Evolutionary conservation across 192 early-diverging fungal species (phyloP).

Genomic region (Coemansia sp.): DNA sequence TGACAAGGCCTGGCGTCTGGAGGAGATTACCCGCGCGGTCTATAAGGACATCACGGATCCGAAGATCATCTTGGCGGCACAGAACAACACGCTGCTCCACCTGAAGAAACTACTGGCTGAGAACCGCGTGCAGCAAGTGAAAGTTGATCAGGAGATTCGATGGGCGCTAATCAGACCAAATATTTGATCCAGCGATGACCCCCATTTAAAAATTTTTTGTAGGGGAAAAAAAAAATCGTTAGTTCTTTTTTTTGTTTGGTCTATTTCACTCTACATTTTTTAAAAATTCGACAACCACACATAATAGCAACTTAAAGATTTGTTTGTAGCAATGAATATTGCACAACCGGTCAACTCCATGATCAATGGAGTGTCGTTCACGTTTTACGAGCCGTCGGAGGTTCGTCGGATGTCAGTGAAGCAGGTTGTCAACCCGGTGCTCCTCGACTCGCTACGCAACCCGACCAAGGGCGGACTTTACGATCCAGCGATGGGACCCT

Average conservation of each 20-base stretch:
- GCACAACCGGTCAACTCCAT: conserved; percentile 76
- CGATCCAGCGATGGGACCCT: conserved; percentile 92
- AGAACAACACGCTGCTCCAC: conserved; percentile 37
- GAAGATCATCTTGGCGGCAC: conserved; percentile 27
- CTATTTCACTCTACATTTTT: background rate
- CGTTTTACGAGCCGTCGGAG: conserved; percentile 86
- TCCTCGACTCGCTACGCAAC: conserved; percentile 87
- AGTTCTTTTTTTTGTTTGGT: conserved; percentile 6
- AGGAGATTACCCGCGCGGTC: conserved; percentile 29
- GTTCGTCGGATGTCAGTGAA: conserved; percentile 93
- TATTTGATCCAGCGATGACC: conserved; percentile 12
- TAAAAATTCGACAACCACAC: background rate
- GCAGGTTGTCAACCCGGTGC: conserved; percentile 83
- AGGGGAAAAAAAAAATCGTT: background rate
- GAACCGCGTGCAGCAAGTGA: background rate
- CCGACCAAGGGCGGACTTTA: conserved; percentile 92
- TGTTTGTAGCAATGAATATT: conserved; percentile 70
- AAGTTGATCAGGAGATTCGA: conserved; percentile 2
- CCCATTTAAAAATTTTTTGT: conserved; percentile 1
- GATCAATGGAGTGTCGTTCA: conserved; percentile 86
- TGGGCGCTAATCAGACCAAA: conserved; percentile 15
- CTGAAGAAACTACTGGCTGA: conserved; percentile 30
- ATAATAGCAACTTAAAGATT: background rate
- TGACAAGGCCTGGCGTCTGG: conserved; percentile 21
- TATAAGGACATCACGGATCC: conserved; percentile 41